Base-by-base conservation (phyloP, 2,329 filamentous ascomycete species). In the Fusarium tjaetaba region DNA sequence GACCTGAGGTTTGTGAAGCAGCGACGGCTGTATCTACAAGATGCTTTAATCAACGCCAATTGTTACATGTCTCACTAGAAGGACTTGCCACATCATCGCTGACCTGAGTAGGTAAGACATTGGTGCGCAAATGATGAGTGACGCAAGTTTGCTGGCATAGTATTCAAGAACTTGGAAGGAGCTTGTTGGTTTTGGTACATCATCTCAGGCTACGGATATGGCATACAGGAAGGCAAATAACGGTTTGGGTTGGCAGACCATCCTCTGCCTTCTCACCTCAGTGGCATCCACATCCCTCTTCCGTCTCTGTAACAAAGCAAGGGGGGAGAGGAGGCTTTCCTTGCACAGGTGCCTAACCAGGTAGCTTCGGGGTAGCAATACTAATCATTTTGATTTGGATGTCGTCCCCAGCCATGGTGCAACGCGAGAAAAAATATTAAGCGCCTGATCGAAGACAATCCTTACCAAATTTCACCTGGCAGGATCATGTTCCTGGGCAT, bases 401-500 rank as follows among this genome's bases (percentile, higher is more conserved):
- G 28, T 16, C 2, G 11, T 11, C 13, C 11, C 24, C 20, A 13
- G 26, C 45, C 36, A n/a, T 68, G 53, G 20, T 65, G 52, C 22
- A 48, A 28, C 0, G 1, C 18, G 26, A 43, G 34, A 28, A 11
- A 28, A 39, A 55, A 22, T 22, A 36, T 38, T 26, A 63, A 41
- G 55, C 55, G 61, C 61, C 24, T 42, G 34, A 41, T 32, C 28
- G 9, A 18, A 10, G 62, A 43, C 24, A 18, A 64, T 41, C 39
- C 38, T 28, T 41, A 9, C n/a, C 34, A 3, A 10, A 16, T 45
- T 28, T 22, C 30, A 20, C 13, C 22, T 16, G 42, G 20, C n/a
- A 65, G 46, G 62, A 62, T 43, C 43, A 42, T 34, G 46, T 65
- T 26, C 51, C 24, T 65, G 42, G 41, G 16, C 36, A 20, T 16